Conservation (phyloP, 257 asterid species). For the Lycium ferocissimum region DNA sequence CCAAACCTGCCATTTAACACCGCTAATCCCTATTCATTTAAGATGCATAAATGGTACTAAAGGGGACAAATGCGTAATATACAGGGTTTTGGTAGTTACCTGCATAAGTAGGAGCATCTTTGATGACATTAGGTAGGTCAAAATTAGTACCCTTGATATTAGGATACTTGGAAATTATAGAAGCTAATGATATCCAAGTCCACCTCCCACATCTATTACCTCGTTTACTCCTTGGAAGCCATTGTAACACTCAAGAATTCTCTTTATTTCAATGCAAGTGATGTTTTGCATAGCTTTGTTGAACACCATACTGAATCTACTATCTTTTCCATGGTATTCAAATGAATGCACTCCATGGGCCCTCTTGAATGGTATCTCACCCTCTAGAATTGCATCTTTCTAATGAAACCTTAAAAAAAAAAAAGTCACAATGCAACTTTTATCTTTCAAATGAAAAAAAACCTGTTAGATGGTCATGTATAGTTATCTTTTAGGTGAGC, state of each 20-base stretch:
- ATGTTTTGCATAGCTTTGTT: conserved; percentile 35
- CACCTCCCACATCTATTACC: conserved; percentile 45
- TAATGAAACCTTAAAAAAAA: conserved; percentile 12
- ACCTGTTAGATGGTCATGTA: too few species aligned
- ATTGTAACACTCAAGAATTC: conserved; percentile 32
- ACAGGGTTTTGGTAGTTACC: conserved; percentile 3
- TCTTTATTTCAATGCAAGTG: conserved; percentile 23
- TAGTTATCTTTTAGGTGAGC: not conserved
- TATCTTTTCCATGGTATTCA: conserved; percentile 31
- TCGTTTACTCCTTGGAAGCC: conserved; percentile 40
- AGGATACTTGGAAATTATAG: conserved; percentile 28
- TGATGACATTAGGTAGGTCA: conserved; percentile 31
- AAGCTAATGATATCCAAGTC: conserved; percentile 29
- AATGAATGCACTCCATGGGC: conserved; percentile 32
- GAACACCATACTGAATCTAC: conserved; percentile 29
- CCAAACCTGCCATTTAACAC: too few species aligned
- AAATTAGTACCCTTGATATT: conserved; percentile 31
- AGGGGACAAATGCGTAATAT: not conserved
- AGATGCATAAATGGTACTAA: not conserved
- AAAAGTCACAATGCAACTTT: not conserved
- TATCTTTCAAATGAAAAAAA: too few species aligned
- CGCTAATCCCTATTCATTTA: not conserved
- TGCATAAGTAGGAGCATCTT: conserved; percentile 13
- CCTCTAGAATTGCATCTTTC: conserved; percentile 32
- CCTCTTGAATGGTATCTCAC: conserved; percentile 34